Evolutionary conservation across 169 alveolate genomes (phyloP).

Genomic region (Eimeria maxima): DNA sequence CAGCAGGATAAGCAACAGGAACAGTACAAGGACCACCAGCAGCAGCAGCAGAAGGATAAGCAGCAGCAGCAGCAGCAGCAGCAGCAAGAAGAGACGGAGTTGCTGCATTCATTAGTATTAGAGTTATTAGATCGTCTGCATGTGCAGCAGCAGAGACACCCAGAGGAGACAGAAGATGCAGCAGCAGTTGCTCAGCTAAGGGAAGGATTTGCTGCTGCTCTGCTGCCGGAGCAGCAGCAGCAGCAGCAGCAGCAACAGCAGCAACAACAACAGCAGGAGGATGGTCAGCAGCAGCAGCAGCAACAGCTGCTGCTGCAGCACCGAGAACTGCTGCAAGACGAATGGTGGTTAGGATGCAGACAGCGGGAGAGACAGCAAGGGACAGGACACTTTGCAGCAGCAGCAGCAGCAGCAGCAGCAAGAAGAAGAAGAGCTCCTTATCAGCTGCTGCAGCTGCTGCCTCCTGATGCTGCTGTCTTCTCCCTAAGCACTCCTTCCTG

Average conservation of each 20-base stretch:
- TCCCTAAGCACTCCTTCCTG: neutral
- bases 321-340: neutral
- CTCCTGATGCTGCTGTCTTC: neutral
- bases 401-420: neutral
- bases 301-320: no score
- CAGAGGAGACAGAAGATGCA: slow-evolving; percentile 27
- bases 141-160: slow-evolving; percentile 50
- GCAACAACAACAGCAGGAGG: neutral
- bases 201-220: neutral
- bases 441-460: neutral
- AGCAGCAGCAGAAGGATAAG: neutral
- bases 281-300: neutral
- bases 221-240: slow-evolving; percentile 48
- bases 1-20: neutral
- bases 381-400: neutral
- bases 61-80: neutral
- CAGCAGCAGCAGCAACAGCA: neutral
- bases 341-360: neutral
- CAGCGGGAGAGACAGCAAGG: neutral
- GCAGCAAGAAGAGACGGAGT: neutral
- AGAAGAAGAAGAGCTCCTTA: neutral
- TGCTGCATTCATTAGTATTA: slow-evolving; percentile 13
- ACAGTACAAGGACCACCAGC: neutral
- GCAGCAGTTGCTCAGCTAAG: slow-evolving; percentile 19
- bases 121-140: slow-evolving; percentile 34